A percentile compares a stretch with the other conserved stretches of the same genome.
These are phyloP conservation scores for Aspergillus haitiensis DNA, from an alignment of 495 filamentous ascomycete genomes.

Conservation along the genomic window DNA sequence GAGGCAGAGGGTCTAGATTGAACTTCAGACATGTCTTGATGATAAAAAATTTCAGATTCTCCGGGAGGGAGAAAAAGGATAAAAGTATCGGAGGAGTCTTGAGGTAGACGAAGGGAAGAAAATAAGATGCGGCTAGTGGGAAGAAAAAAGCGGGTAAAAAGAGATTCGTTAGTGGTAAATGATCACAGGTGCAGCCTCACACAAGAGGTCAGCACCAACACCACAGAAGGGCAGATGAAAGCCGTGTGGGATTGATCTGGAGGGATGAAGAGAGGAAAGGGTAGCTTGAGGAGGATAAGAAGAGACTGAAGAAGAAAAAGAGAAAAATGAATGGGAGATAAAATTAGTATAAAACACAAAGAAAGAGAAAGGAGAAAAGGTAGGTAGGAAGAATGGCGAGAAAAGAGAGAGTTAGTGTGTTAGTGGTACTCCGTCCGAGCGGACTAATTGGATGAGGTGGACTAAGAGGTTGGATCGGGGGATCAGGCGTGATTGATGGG, in stretches of 20 bases:
- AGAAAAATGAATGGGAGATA: constrained; percentile 11
- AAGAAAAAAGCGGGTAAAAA: constrained; percentile 34
- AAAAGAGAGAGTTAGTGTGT: constrained; percentile 18
- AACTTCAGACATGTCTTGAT: constrained; percentile 81
- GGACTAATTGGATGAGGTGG: neutral
- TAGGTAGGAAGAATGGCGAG: constrained; percentile 14
- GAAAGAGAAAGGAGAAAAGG: constrained; percentile 3
- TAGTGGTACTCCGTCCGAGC: constrained; percentile 6
- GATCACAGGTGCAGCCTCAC: constrained; percentile 40
- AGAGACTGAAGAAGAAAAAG: constrained; percentile 11
- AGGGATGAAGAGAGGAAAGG: constrained; percentile 25
- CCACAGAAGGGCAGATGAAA: constrained; percentile 31
- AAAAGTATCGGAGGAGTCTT: constrained; percentile 36
- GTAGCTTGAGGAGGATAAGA: constrained; percentile 24
- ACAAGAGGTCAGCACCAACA: constrained; percentile 46
- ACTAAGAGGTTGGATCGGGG: neutral
- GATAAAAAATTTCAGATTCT: constrained; percentile 28
- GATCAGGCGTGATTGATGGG: neutral
- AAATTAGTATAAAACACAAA: constrained; percentile 6
- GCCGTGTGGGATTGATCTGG: constrained; percentile 29
- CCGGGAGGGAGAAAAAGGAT: constrained; percentile 38
- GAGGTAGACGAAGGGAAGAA: constrained; percentile 39
- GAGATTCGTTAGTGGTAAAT: constrained; percentile 26
- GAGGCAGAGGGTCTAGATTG: constrained; percentile 72
- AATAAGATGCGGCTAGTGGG: constrained; percentile 34